Conservation (phyloP, 2,329 filamentous ascomycete species). For the Arthroderma sp. region DNA sequence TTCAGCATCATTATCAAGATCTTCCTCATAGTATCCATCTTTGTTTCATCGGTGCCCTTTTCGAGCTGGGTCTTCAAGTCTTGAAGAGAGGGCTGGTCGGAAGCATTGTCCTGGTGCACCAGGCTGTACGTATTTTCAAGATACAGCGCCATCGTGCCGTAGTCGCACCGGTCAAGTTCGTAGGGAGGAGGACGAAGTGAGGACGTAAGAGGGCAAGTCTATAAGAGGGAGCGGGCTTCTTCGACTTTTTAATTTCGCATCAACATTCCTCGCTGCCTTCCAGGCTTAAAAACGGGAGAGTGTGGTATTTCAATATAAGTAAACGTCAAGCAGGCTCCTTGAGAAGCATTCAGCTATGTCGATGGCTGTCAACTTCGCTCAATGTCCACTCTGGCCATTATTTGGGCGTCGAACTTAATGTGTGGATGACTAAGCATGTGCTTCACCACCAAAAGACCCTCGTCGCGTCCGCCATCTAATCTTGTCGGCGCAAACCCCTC, state of each 20-base stretch:
- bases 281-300: too few species aligned
- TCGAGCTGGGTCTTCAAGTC: slow-evolving; percentile 88
- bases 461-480: too few species aligned
- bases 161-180: not conserved
- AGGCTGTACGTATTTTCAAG: slow-evolving; percentile 91
- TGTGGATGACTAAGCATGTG: slow-evolving; percentile 33
- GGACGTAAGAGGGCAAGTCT: too few species aligned
- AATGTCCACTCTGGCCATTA: slow-evolving; percentile 28
- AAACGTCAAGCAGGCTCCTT: not conserved
- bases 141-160: slow-evolving; percentile 72
- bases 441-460: too few species aligned
- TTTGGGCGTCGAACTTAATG: slow-evolving; percentile 12
- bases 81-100: slow-evolving; percentile 77
- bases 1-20: slow-evolving; percentile 97
- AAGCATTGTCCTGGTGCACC: slow-evolving; percentile 93
- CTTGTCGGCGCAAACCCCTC: too few species aligned
- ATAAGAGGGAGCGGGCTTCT: too few species aligned
- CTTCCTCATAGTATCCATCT: slow-evolving; percentile 91
- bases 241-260: too few species aligned
- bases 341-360: not conserved
- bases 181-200: too few species aligned
- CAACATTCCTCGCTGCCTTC: too few species aligned
- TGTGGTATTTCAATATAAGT: too few species aligned
- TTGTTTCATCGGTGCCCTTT: slow-evolving; percentile 84
- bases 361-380: not conserved